Evolutionary conservation across 768 basidiomycete genomes (phyloP), one percentile per base, ranked within the genome.

Genomic region (Cystoderma amianthinum): DNA sequence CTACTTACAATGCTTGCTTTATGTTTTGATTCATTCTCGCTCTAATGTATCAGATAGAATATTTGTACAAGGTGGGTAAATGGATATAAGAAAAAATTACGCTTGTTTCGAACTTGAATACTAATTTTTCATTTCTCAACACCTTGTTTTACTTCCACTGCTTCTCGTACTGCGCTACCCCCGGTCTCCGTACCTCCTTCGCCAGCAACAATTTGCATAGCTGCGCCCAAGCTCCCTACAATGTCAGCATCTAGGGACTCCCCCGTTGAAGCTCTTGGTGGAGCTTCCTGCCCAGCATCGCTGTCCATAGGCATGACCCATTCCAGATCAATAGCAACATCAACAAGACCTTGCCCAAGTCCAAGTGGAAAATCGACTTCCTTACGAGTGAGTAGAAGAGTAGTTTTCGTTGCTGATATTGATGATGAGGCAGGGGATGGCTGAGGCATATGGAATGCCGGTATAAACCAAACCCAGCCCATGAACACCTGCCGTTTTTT

Each of bases 391-490:
- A 90, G 58, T 9, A 58, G 48, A 18, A 84, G 43, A 16, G 62
- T 68, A 1, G 62, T 56, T 38, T 63, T 51, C 20, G 53, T 45
- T 12, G 58, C 44, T 48, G 35, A 17, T 28, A 47, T 21, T 5
- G 16, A 18, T 5, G 55, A 39, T n/a, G 54, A 46, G 5, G 52
- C 32, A 2, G 61, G 54, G 3, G 68, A 64, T 25, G 72, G 66
- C 33, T 75, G 69, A 1, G 75, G 65, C 66, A 90, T 76, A 54
- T 92, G 86, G 63, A 92, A 92, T 0, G 79, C 69, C 0, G 90
- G 90, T 44, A 93, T 77, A 54, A 92, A 71, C 90, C 90, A 92
- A 38, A 81, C 55, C 90, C 90, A 93, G 22, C 85, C 82, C 57
- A 93, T 77, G 50, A 83, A 78, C 0, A 90, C 69, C 73, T 89